phyloP scores from a whole-genome alignment of 345 rosid species.

The Hibiscus mutabilis region DNA sequence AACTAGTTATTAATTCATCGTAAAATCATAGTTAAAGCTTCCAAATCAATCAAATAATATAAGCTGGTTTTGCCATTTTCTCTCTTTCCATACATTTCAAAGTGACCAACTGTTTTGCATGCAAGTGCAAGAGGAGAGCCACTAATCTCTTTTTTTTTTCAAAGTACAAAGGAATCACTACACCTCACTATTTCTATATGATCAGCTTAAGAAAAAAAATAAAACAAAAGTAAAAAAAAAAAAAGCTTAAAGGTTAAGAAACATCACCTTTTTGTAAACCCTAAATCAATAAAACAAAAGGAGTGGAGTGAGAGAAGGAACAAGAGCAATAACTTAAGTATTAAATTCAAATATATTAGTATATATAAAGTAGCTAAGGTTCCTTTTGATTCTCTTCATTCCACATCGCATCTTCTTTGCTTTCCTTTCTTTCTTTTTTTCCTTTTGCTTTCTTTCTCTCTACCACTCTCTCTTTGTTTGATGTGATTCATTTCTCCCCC shows the following conservation, averaged over 20 bases:
- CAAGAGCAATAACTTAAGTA: not conserved
- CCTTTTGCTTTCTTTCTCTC: constrained; percentile 11
- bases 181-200: not conserved
- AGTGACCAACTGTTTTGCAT: constrained; percentile 17
- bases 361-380: constrained; percentile 41
- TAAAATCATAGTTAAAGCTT: too few species aligned
- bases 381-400: constrained; percentile 52
- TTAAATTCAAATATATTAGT: constrained; percentile 3
- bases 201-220: not conserved
- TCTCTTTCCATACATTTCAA: not conserved
- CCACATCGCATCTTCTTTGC: constrained; percentile 18
- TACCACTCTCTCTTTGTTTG: constrained; percentile 11
- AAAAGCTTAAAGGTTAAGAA: constrained; percentile 46
- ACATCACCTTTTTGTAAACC: constrained; percentile 33
- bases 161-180: constrained; percentile 9
- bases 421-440: constrained; percentile 14
- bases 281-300: constrained; percentile 60
- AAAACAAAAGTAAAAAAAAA: not conserved
- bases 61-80: not conserved
- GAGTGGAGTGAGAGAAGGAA: constrained; percentile 18
- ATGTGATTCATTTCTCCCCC: constrained; percentile 42
- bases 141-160: constrained; percentile 1
- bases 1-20: too few species aligned
- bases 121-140: constrained; percentile 16
- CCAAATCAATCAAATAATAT: too few species aligned